These are phyloP conservation scores for Tubosaeta brunneosetosa DNA, from an alignment of 768 basidiomycete genomes.

Conservation along the genomic window DNA sequence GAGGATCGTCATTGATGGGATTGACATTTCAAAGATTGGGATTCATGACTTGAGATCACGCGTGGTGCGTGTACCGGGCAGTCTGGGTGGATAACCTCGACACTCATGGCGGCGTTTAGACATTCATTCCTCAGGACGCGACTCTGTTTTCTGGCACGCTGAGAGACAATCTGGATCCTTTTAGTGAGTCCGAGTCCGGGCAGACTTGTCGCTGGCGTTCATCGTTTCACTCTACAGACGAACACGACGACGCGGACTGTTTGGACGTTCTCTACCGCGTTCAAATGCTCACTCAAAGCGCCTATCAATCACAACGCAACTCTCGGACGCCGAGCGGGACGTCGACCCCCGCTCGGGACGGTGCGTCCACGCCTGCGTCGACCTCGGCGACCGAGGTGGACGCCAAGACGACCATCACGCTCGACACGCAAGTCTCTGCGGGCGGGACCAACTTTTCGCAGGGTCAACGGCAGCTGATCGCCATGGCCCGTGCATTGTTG, in stretches of 20 bases:
- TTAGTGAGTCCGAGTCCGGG: conserved; percentile 35
- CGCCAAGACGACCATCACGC: conserved; percentile 49
- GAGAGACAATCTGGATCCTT: conserved; percentile 72
- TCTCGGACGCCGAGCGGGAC: conserved; percentile 47
- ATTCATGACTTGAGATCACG: conserved; percentile 78
- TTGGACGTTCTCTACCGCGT: conserved; percentile 78
- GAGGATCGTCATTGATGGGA: conserved; percentile 77
- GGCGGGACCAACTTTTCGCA: conserved; percentile 92
- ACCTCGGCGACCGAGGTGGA: conserved; percentile 51
- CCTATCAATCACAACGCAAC: conserved; percentile 43
- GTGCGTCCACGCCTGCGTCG: conserved; percentile 38
- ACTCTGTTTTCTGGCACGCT: conserved; percentile 78
- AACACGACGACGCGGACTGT: conserved; percentile 77
- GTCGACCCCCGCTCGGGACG: conserved; percentile 40
- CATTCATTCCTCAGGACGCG: conserved; percentile 75
- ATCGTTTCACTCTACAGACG: conserved; percentile 36
- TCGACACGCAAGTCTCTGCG: conserved; percentile 77
- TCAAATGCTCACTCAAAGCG: conserved; percentile 59
- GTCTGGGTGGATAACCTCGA: not conserved
- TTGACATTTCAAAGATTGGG: conserved; percentile 83
- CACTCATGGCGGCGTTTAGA: conserved; percentile 36
- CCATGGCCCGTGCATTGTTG: conserved; percentile 78
- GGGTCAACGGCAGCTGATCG: conserved; percentile 84
- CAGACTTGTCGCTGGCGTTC: not conserved
- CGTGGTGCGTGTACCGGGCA: conserved; percentile 41